Base-by-base conservation (phyloP, 2,329 filamentous ascomycete species). In the Ceratocystis huliohia region DNA sequence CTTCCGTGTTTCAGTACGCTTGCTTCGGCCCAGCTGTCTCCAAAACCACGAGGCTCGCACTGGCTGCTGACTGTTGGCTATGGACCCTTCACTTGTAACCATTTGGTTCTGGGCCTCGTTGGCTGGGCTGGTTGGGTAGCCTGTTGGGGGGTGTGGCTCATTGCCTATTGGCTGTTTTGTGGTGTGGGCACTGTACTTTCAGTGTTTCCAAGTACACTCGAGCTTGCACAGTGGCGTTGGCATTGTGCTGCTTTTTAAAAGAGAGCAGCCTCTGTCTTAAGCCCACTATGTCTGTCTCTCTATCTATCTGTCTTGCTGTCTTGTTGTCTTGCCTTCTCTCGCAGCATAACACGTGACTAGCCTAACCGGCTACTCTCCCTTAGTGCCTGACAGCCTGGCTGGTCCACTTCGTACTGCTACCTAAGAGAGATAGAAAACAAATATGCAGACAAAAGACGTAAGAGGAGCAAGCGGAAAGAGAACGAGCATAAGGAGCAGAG, bases 1-100 rank as follows among this genome's bases (percentile, higher is more conserved):
- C 53, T 59, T 41, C 53, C 53, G 53, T 37, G 53, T 59, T 59
- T 59, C 53, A 59, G 53, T 59, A 59, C 25, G 53, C 53, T 59
- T 59, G 53, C 53, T 25, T 59, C 53, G 53, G 53, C 17, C 53
- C 28, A 30, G 53, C 53, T 28, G 53, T 17, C 53, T 59, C 15
- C 53, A 33, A 30, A 7, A 17, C 25, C 2, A 17, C 25, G 13
- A 57, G 17, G 53, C 53, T 5, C 5, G 22, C 15, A 15, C 10
- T 28, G 46, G 46, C 46, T 20, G 20, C 46, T 57, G 6, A 4
- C 53, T 17, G n/a, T 20, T 59, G 28, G 28, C 53, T 50, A 50
- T 7, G 6, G 46, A 10, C 46, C 8, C 22, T 50, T 22, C 13
- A 22, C 22, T 10, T 50, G 10, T 13, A 41, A 41, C 37, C 37